Conservation (phyloP, 106 monocot species). For the Dendrobium huoshanense region DNA sequence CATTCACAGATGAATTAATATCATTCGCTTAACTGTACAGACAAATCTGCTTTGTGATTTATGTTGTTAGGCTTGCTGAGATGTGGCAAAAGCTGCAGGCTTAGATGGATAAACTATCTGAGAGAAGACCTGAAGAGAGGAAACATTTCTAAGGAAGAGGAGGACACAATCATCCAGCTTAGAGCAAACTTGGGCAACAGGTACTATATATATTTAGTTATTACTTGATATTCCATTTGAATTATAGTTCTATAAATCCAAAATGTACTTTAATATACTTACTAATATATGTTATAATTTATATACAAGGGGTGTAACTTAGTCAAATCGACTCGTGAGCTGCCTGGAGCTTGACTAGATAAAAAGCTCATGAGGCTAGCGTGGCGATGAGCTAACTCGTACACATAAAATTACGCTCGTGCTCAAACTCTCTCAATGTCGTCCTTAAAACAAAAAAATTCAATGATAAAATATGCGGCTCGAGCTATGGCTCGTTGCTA, state of each 20-base stretch:
- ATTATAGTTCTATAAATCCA: background rate
- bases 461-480: too few relatives aligned
- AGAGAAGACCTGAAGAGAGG: slow-evolving; percentile 8
- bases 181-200: slow-evolving; percentile 4
- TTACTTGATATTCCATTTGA: background rate
- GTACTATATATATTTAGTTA: background rate
- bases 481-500: too few relatives aligned
- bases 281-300: background rate
- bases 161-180: slow-evolving; percentile 6
- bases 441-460: too few relatives aligned
- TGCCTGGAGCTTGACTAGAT: too few relatives aligned
- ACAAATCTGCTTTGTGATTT: background rate
- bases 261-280: background rate
- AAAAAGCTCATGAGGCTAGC: too few relatives aligned
- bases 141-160: slow-evolving; percentile 9
- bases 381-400: too few relatives aligned
- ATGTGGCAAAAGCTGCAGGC: slow-evolving; percentile 6
- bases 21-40: background rate
- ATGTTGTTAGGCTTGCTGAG: background rate
- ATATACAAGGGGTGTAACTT: too few relatives aligned
- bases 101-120: slow-evolving; percentile 12
- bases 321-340: too few relatives aligned
- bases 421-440: too few relatives aligned
- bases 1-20: background rate
- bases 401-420: too few relatives aligned